These are phyloP conservation scores for Euphorbia celastroides DNA, from an alignment of 441 rosid species.

Conservation along the genomic window DNA sequence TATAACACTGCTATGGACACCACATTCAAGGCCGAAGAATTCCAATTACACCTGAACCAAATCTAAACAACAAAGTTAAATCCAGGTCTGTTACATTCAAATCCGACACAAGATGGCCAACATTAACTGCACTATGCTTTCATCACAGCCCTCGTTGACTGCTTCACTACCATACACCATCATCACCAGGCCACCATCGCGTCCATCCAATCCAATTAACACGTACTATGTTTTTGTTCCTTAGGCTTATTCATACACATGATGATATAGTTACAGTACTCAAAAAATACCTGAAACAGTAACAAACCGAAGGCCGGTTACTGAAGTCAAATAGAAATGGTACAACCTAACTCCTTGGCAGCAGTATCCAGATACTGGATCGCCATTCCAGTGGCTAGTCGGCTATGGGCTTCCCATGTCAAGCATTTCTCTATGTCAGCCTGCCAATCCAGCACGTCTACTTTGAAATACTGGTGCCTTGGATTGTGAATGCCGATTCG, in stretches of 20 bases:
- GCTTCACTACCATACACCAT: slow-evolving; percentile 13
- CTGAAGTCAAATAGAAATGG: slow-evolving; percentile 41
- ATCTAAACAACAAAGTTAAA: slow-evolving; percentile 3
- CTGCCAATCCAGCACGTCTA: slow-evolving; percentile 67
- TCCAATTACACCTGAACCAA: slow-evolving; percentile 11
- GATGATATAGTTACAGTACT: neutral
- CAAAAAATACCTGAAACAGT: slow-evolving; percentile 18
- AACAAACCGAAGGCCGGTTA: slow-evolving; percentile 19
- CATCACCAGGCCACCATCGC: neutral
- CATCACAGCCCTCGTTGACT: slow-evolving; percentile 13
- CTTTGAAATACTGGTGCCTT: slow-evolving; percentile 43
- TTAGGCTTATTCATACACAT: slow-evolving; percentile 14
- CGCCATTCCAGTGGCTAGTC: slow-evolving; percentile 57
- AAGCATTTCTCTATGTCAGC: slow-evolving; percentile 73
- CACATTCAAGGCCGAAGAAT: neutral
- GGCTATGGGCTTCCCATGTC: slow-evolving; percentile 96
- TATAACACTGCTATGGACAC: neutral
- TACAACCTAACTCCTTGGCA: slow-evolving; percentile 86
- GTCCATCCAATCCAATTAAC: slow-evolving; percentile 10
- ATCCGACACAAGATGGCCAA: slow-evolving; percentile 8
- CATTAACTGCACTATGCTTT: slow-evolving; percentile 14
- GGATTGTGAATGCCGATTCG: slow-evolving; percentile 52
- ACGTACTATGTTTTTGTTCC: slow-evolving; percentile 13
- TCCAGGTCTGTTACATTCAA: slow-evolving; percentile 12
- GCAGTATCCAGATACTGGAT: slow-evolving; percentile 62